These are phyloP conservation scores for Tetradesmus lagerheimii DNA, from an alignment of 139 green algal genomes.

Conservation along the genomic window DNA sequence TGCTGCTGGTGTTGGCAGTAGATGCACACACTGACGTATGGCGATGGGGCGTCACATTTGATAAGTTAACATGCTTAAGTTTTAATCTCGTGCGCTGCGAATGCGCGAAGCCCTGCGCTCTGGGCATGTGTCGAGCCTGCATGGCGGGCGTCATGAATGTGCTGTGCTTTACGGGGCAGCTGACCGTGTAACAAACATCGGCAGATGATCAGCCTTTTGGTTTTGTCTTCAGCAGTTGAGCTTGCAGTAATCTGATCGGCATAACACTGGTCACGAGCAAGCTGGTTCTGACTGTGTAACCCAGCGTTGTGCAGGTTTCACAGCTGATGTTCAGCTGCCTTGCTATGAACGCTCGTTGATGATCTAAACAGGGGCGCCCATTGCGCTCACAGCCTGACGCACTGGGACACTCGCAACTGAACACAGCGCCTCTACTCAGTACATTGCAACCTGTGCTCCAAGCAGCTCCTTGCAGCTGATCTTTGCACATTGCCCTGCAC, in stretches of 20 bases:
- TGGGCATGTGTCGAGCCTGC: background rate
- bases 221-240: background rate
- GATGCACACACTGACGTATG: background rate
- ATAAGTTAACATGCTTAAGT: background rate
- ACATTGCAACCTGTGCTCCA: background rate
- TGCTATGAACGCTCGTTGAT: too few species aligned
- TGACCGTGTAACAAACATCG: too few species aligned
- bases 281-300: background rate
- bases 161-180: too few species aligned
- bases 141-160: background rate
- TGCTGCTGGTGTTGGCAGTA: background rate
- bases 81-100: background rate
- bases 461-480: background rate
- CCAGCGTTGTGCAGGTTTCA: background rate
- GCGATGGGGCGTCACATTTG: background rate
- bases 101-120: background rate
- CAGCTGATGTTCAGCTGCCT: too few species aligned
- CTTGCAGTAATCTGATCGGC: background rate
- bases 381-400: background rate
- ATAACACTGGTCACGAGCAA: background rate
- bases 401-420: background rate
- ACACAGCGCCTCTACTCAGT: background rate
- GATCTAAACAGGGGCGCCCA: too few species aligned
- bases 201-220: background rate
- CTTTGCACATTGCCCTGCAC: too few species aligned